These are phyloP conservation scores for Suhomyces coccinellae DNA, from an alignment of 1,139 yeast species.

Conservation along the genomic window DNA sequence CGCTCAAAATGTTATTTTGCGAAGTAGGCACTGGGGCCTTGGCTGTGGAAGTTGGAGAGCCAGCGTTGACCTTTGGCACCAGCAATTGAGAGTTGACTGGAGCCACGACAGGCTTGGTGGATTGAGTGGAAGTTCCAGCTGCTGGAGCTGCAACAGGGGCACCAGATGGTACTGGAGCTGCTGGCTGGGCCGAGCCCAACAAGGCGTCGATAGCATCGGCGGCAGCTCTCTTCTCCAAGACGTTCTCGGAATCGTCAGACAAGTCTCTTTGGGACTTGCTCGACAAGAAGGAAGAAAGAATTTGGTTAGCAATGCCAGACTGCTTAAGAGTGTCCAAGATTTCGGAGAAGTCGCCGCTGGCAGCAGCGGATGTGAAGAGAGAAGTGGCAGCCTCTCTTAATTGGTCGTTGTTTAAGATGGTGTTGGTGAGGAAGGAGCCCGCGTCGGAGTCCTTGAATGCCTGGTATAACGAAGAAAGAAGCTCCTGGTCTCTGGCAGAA, in stretches of 20 bases:
- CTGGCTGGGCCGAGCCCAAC: conserved; percentile 3
- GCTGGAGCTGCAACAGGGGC: background rate
- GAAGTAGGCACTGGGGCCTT: conserved; percentile 1
- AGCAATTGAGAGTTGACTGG: background rate
- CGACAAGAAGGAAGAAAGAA: conserved; percentile 15
- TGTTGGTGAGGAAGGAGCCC: conserved; percentile 22
- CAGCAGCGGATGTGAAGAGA: conserved; percentile 18
- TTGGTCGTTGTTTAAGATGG: conserved; percentile 25
- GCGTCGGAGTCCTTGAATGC: conserved; percentile 27
- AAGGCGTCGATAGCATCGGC: conserved; percentile 13
- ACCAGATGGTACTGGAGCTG: background rate
- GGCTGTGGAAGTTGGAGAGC: background rate
- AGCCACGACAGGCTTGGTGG: conserved; percentile 1
- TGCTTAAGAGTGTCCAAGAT: conserved; percentile 27
- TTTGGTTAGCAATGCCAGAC: conserved; percentile 23
- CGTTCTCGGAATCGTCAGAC: conserved; percentile 3
- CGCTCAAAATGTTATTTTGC: conserved; percentile 14
- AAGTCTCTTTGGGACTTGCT: conserved; percentile 9
- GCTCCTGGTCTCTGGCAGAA: conserved; percentile 23
- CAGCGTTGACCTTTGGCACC: background rate
- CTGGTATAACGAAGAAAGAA: conserved; percentile 22
- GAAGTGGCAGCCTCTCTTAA: conserved; percentile 22
- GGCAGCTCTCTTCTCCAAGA: conserved; percentile 6
- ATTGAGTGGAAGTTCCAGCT: background rate
- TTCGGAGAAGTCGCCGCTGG: conserved; percentile 23